Evolutionary conservation across 1,284 basidiomycete species (phyloP), one percentile per base, ranked within the genome.

Genomic region (Flammula alnicola): DNA sequence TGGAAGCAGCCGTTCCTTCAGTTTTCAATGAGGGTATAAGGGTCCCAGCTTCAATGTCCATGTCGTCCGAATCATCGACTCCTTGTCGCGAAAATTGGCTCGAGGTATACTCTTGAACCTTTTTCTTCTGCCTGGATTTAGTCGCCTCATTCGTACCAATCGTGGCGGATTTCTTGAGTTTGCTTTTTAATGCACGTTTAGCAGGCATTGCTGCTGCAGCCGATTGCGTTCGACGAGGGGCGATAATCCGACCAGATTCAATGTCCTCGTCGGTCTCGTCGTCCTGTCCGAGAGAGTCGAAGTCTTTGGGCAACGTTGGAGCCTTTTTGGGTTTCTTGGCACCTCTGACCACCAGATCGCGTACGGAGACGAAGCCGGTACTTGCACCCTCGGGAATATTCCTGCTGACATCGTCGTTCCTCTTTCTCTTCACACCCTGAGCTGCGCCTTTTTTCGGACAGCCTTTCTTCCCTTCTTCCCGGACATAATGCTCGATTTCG

Each of bases 401-500:
- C 56, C 85, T 75, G 54, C 65, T 72, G 22, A 82, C 67, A 53
- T 87, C 80, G 46, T 85, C 80, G 57, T 87, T 82, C 29, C 89
- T 76, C 58, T 88, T 88, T 36, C 86, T 79, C 66, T 92, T 92
- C 56, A 51, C 43, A 70, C 76, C 33, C 62, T 60, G 53, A 39
- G 37, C n/a, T n/a, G n/a, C 54, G 23, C 59, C 58, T 40, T 64
- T 65, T 48, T 70, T 77, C 58, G 71, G 76, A 57, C 73, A 71
- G 10, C 63, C 66, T 31, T 39, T 54, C 32, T 51, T 56, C 26
- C 48, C 32, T 42, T 78, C 77, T 46, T 81, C 79, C 25, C 83
- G 81, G 23, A 81, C 75, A 58, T 90, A 91, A 49, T 83, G 79
- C 59, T 84, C 78, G 30, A 89, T 90, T 39, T 86, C 84, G 84